phyloP scores from a whole-genome alignment of 2,329 filamentous ascomycete species.

The Cladophialophora psammophila region DNA sequence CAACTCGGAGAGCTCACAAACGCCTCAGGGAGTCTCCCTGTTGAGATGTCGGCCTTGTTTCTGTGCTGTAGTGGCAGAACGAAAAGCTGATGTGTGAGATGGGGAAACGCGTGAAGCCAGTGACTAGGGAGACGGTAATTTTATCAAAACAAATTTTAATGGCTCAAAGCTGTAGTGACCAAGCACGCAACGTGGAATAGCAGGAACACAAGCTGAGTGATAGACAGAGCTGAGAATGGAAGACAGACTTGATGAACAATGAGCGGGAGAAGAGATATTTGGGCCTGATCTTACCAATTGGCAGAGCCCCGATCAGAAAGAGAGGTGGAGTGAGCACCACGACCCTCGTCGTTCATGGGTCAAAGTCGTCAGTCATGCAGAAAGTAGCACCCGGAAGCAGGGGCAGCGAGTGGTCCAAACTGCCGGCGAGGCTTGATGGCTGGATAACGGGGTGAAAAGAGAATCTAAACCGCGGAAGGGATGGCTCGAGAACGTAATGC shows the following conservation, averaged over 20 bases:
- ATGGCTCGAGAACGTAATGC: conserved; percentile 23
- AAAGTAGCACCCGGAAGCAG: conserved; percentile 19
- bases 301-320: conserved; percentile 19
- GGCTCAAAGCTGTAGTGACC: not conserved
- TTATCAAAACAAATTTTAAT: conserved; percentile 1
- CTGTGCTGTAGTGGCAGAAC: not conserved
- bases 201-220: conserved; percentile 6
- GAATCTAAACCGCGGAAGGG: conserved; percentile 20
- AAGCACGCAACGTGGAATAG: not conserved
- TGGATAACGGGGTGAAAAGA: conserved; percentile 27
- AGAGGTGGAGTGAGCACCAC: conserved; percentile 28
- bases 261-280: conserved; percentile 29
- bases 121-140: not conserved
- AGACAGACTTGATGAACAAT: conserved; percentile 4
- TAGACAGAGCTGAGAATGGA: conserved; percentile 21
- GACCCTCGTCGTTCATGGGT: conserved; percentile 23
- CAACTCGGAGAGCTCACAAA: not conserved
- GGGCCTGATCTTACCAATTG: conserved; percentile 23
- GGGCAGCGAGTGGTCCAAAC: conserved; percentile 31
- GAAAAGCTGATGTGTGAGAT: not conserved
- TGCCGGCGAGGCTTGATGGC: conserved; percentile 34
- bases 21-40: no score
- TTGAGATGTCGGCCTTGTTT: not conserved
- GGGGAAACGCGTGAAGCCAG: conserved; percentile 3
- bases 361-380: conserved; percentile 17